Conservation (phyloP, 768 basidiomycete genomes). For the Kwoniella botswanensis region DNA sequence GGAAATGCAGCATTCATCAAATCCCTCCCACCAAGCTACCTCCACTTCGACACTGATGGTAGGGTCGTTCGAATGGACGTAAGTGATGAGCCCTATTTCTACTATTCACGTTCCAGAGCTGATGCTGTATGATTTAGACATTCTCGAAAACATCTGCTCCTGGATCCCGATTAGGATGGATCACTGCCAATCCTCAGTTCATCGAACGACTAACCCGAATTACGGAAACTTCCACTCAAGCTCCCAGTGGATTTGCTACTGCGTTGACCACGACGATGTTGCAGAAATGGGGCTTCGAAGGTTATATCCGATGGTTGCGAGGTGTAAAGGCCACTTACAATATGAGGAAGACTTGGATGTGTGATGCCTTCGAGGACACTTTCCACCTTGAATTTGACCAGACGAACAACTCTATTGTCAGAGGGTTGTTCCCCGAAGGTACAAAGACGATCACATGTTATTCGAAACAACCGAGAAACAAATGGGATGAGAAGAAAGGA, state of each 20-base stretch:
- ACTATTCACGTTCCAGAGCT: not conserved
- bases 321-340: constrained; percentile 62
- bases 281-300: constrained; percentile 69
- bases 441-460: constrained; percentile 63
- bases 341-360: constrained; percentile 57
- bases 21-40: constrained; percentile 64
- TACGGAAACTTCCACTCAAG: constrained; percentile 71
- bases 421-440: constrained; percentile 47
- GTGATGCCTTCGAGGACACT: constrained; percentile 69
- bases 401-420: constrained; percentile 7
- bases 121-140: constrained; percentile 9
- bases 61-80: constrained; percentile 80
- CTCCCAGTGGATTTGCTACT: constrained; percentile 70
- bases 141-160: constrained; percentile 72
- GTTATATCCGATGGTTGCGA: constrained; percentile 78
- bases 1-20: constrained; percentile 64
- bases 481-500: constrained; percentile 61
- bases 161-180: constrained; percentile 77
- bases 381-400: constrained; percentile 66
- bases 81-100: constrained; percentile 17
- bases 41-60: constrained; percentile 75
- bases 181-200: constrained; percentile 75
- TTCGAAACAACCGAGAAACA: constrained; percentile 53
- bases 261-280: constrained; percentile 69
- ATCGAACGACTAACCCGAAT: constrained; percentile 75